Evolutionary conservation across 768 basidiomycete species (phyloP), one percentile per base, ranked within the genome.

Genomic region (Rhodotorula sphaerocarpa): DNA sequence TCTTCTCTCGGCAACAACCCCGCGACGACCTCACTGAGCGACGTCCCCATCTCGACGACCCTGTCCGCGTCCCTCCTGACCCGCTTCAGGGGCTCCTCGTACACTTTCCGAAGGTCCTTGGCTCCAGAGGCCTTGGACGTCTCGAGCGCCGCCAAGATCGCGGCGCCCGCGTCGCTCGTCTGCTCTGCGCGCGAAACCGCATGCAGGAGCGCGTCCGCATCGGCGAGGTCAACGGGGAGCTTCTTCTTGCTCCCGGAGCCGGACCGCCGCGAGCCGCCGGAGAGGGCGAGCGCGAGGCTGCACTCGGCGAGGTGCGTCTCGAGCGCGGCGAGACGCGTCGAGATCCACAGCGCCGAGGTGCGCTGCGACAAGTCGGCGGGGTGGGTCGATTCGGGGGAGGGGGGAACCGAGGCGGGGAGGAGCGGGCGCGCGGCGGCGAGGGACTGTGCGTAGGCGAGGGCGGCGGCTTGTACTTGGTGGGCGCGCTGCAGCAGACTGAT

Each of bases 231-330:
- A 15, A 30, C 20, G 39, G 48, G 28, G 21, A 3, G 7, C 16
- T 15, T 5, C 3, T 2, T 28, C 12, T 25, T 33, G 0, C 27
- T 18, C 31, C 20, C 30, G 23, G 50, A 33, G 33, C 30, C 18
- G 41, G 21, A 45, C 31, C 33, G n/a, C 34, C 2, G 34, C 15
- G 3, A 34, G 30, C 6, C 3, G 23, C 5, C 9, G 6, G 28
- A 14, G 50, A 33, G 53, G 21, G 21, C 15, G 44, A 45, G 57
- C 7, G 63, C 62, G 56, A 68, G 59, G 1, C 31, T 12, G 51
- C 56, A 57, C 31, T 68, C 67, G n/a, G 67, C 44, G 43, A 61
- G 55, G 56, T 68, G 67, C 7, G 67, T 42, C 39, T 54, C 16
- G 52, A 64, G 36, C 20, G 56, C 48, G 3, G 67, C 46, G 41